A percentile compares a stretch with the other conserved stretches of the same genome.
These are phyloP conservation scores for Puccinia coronata DNA, from an alignment of 1,284 basidiomycete species.

Conservation along the genomic window DNA sequence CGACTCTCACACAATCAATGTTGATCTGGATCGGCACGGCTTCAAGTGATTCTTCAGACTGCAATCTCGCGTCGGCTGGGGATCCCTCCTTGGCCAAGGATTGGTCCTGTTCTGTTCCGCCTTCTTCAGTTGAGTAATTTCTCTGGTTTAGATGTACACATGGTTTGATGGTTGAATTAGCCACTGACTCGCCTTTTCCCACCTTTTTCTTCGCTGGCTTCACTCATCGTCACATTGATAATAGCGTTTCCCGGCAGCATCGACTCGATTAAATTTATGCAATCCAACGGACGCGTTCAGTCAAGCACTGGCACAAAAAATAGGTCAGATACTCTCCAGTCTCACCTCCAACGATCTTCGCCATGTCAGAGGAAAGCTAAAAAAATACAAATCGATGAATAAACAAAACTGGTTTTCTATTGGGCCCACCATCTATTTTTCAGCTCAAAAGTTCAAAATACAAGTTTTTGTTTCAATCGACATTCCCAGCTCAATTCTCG, in stretches of 20 bases:
- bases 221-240: background rate
- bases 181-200: background rate
- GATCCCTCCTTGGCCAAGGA: conserved; percentile 27
- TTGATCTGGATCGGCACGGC: conserved; percentile 40
- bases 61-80: background rate
- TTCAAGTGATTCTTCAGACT: background rate
- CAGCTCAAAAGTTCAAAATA: conserved; percentile 39
- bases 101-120: conserved; percentile 41
- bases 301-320: conserved; percentile 37
- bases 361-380: background rate
- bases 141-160: too few relatives aligned
- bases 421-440: background rate
- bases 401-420: background rate
- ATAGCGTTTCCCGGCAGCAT: conserved; percentile 17
- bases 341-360: background rate
- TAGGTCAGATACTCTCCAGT: conserved; percentile 11
- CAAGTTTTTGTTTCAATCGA: conserved; percentile 42
- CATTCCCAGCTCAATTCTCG: conserved; percentile 4
- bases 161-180: background rate
- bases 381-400: background rate
- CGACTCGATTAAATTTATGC: conserved; percentile 28
- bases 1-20: conserved; percentile 22
- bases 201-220: background rate
- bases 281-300: conserved; percentile 12
- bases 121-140: conserved; percentile 25